Evolutionary conservation across 2,329 filamentous ascomycete species (phyloP).

Genomic region (Biscogniauxia marginata): DNA sequence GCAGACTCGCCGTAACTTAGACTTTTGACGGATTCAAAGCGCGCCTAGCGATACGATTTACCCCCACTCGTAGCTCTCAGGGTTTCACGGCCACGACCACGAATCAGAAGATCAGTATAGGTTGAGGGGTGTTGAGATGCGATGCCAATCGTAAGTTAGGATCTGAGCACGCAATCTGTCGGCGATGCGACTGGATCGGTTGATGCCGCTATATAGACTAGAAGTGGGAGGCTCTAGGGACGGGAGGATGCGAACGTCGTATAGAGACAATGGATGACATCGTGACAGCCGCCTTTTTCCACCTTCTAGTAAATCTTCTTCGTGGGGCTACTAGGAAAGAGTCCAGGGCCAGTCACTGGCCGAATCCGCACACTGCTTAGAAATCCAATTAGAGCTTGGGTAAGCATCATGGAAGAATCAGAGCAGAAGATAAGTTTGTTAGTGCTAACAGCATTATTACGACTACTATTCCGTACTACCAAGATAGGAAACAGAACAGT

Average conservation of each 20-base stretch:
- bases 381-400: slow-evolving; percentile 27
- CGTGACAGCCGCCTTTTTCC: neutral
- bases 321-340: neutral
- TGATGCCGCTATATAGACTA: neutral
- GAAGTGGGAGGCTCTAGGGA: neutral
- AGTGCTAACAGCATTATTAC: slow-evolving; percentile 2
- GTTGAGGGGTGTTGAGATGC: slow-evolving; percentile 12
- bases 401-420: neutral
- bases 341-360: slow-evolving; percentile 11
- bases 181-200: neutral
- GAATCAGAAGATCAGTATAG: slow-evolving; percentile 13
- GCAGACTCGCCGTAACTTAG: too few species aligned
- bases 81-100: slow-evolving; percentile 19
- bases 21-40: slow-evolving; percentile 5
- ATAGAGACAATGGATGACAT: neutral
- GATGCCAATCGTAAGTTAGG: slow-evolving; percentile 10
- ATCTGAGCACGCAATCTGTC: slow-evolving; percentile 4
- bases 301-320: neutral
- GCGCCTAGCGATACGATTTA: slow-evolving; percentile 4
- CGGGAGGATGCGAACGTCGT: neutral
- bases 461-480: neutral
- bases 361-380: slow-evolving; percentile 31
- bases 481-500: neutral
- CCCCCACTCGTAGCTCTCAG: slow-evolving; percentile 19
- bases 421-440: slow-evolving; percentile 3